Evolutionary conservation across 257 asterid genomes (phyloP), one percentile per base, ranked within the genome.

Genomic region (Solanum chmielewskii): DNA sequence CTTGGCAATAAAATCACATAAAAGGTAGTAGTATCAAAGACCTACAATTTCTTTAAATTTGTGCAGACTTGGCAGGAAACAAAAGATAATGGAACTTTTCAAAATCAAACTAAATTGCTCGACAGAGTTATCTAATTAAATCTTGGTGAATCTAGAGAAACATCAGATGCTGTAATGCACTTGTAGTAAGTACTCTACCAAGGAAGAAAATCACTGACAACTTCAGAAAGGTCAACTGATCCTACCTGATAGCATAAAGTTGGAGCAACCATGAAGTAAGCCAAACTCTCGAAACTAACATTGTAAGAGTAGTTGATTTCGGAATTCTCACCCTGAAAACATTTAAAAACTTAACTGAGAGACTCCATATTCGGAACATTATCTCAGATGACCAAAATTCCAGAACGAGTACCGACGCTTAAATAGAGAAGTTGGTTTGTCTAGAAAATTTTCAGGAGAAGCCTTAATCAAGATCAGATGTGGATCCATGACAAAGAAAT

Each of bases 231-330:
- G 52, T 59, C 62, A 62, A 66, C 86, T 44, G 31, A 60, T 60
- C 69, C 85, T 92, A 97, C 99, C 98, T 97, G 99, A 91, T 96
- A 97, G 90, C 99, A 97, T 82, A 97, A 88, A 29, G 99, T 97
- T 60, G 99, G 99, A 89, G 99, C 98, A 88, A 95, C 92, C 97
- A 96, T 91, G 92, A 97, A 96, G 92, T 97, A 97, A 62, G 64
- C 95, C 90, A 97, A 89, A 92, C 97, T 93, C 94, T 92, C 92
- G 91, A 97, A 93, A 90, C 90, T 92, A 49, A 94, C 93, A 89
- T 91, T 92, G 76, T 92, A 92, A 16, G 93, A 89, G 91, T 89
- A 92, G 86, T 91, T 96, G 89, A 90, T 86, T 91, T 90, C 90
- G 91, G 93, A 91, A 88, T 90, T 87, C 85, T 93, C 98, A 85